Evolutionary conservation across 2,329 filamentous ascomycete genomes (phyloP).

Genomic region (Neobulgaria alba): DNA sequence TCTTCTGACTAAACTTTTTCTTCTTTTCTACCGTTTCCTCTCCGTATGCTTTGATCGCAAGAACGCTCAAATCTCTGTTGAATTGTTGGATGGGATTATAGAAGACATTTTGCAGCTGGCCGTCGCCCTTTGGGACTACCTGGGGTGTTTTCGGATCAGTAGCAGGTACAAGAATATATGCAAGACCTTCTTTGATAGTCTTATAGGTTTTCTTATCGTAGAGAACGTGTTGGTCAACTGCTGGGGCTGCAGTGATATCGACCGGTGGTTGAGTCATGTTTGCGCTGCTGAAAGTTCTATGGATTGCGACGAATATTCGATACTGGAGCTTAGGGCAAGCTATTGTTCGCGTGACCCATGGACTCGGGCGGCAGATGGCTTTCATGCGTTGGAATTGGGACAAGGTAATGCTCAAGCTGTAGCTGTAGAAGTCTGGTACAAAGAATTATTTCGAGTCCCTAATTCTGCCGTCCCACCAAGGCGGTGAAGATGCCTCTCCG

Average conservation of each 20-base stretch:
- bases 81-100: conserved; percentile 99
- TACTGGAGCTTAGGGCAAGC: neutral
- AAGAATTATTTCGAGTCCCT: too few relatives aligned
- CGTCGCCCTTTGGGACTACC: conserved; percentile 39
- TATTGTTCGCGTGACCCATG: neutral
- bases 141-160: conserved; percentile 39
- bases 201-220: conserved; percentile 47
- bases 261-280: neutral
- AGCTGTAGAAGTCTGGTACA: too few relatives aligned
- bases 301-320: neutral
- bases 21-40: conserved; percentile 51
- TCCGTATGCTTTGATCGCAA: conserved; percentile 84
- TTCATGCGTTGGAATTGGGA: neutral
- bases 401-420: too few relatives aligned
- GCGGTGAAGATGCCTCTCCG: too few relatives aligned
- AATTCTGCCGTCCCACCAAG: too few relatives aligned
- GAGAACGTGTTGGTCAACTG: conserved; percentile 24
- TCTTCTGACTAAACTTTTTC: conserved; percentile 34
- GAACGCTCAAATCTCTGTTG: conserved; percentile 88
- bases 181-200: conserved; percentile 58
- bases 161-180: conserved; percentile 56
- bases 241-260: conserved; percentile 26
- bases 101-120: conserved; percentile 72
- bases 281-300: neutral
- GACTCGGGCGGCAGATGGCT: neutral